Evolutionary conservation across 2,329 filamentous ascomycete species (phyloP), one percentile per base, ranked within the genome.

Genomic region (Claviceps sorghi): DNA sequence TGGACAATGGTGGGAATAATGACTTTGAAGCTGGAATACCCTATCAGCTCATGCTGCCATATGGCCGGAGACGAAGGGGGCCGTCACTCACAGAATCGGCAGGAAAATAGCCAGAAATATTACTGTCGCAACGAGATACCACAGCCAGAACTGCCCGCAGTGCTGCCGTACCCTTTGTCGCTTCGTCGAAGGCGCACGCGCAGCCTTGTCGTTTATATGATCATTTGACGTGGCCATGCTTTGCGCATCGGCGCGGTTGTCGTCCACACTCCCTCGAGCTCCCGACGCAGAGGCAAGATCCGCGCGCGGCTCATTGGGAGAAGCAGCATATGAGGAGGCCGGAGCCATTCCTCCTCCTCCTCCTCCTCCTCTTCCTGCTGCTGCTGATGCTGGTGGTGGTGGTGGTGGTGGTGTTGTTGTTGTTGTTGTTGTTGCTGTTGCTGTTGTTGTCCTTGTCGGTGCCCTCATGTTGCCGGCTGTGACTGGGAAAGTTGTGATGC

Each of bases 1-100:
- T 73, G 71, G 1, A 72, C 67, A 34, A 75, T 68, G n/a, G 67
- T 67, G 1, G 73, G 73, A 30, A 76, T 65, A 8, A 71, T 69
- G 19, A 73, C 65, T 21, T 67, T 61, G 61, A 76, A 76, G 32
- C 73, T 75, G 38, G 29, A 32, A 17, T 10, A 7, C 11, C 34
- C 10, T 4, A n/a, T 50, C 2, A 26, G 47, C 34, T n/a, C 32
- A 32, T n/a, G 34, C 29, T 40, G 4, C 3, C 22, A 8, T 10
- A 11, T 4, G 32, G 22, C 19, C 19, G 11, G 0, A 1, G 32
- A 34, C 19, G 11, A 38, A 38, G 21, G 9, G 4, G n/a, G 2
- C 5, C 1, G 21, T 19, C 0, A 66, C 71, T 64, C 62, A 75
- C 72, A 74, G 55, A 19, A 75, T 58, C 0, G 73, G 72, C 3